phyloP scores from a whole-genome alignment of 2,329 filamentous ascomycete species.

The Ceratocystis variospora region DNA sequence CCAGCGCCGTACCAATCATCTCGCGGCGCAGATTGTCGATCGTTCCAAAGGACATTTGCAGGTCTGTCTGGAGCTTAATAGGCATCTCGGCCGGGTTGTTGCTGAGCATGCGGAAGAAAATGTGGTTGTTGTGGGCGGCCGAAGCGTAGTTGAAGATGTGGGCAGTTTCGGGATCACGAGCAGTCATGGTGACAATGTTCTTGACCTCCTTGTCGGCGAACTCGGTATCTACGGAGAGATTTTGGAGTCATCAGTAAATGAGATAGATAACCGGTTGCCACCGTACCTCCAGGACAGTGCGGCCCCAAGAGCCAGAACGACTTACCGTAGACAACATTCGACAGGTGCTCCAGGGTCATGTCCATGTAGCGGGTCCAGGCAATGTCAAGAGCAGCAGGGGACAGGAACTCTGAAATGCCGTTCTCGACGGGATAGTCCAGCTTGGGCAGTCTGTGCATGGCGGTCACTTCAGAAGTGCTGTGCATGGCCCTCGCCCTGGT shows the following conservation, averaged over 20 bases:
- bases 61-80: conserved; percentile 39
- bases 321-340: conserved; percentile 57
- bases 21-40: conserved; percentile 69
- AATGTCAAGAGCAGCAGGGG: conserved; percentile 52
- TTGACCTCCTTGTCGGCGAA: conserved; percentile 49
- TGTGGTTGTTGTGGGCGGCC: conserved; percentile 83
- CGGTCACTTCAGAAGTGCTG: conserved; percentile 27
- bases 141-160: conserved; percentile 89
- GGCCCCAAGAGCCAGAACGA: conserved; percentile 18
- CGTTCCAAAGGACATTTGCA: conserved; percentile 63
- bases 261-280: neutral
- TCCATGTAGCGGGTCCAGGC: conserved; percentile 76
- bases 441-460: conserved; percentile 34
- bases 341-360: conserved; percentile 61
- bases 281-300: neutral
- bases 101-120: conserved; percentile 55
- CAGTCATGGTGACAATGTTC: conserved; percentile 57
- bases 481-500: conserved; percentile 35
- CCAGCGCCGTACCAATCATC: conserved; percentile 63
- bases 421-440: conserved; percentile 34
- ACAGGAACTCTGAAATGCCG: conserved; percentile 57
- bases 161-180: conserved; percentile 65
- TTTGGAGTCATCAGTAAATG: conserved; percentile 7
- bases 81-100: conserved; percentile 40
- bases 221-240: conserved; percentile 40